Evolutionary conservation across 1,284 basidiomycete genomes (phyloP), one percentile per base, ranked within the genome.

Genomic region (Mycena sp.): DNA sequence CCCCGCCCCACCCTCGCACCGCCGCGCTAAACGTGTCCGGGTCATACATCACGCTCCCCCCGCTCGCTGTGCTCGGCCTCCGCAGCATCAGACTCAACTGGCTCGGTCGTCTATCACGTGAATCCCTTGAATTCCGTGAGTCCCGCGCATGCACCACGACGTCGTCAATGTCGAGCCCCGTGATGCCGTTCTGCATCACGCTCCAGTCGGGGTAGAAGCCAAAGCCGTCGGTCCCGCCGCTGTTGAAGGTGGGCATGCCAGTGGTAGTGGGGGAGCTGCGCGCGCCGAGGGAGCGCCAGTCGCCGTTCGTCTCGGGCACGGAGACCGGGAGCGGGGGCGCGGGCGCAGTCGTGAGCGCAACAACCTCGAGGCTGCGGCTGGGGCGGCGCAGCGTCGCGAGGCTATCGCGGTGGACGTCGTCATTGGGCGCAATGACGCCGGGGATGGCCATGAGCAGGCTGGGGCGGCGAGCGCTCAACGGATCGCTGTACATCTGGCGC

Each of bases 11-110:
- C 51, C 76, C 77, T 35, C 79, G 75, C 19, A 89, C 70, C 37
- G 83, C 84, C 57, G 78, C 80, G 46, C 80, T 79, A 70, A 92
- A 92, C 10, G 87, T 78, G 70, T 91, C 89, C 40, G 87, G 87
- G 40, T 81, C 79, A 57, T 75, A 77, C 76, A 58, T 70, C 48
- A 71, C 69, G 25, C 74, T 79, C 23, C 71, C 75, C 6, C 81
- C 78, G 2, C 84, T 85, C 7, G 81, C 77, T 1, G 83, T 82
- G 65, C 87, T 88, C 30, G 83, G 80, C 23, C 84, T 74, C 35
- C 83, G 78, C 14, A 67, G 57, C 54, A 67, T 60, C 4, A 61
- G 41, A 26, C 30, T 76, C 75, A 30, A 74, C 74, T 53, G 63
- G n/a, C 23, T 35, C 38, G 63, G 63, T 6, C 63, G 61, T 6